Conservation (phyloP, 495 filamentous ascomycete genomes). For the Penicillium egyptiacum region DNA sequence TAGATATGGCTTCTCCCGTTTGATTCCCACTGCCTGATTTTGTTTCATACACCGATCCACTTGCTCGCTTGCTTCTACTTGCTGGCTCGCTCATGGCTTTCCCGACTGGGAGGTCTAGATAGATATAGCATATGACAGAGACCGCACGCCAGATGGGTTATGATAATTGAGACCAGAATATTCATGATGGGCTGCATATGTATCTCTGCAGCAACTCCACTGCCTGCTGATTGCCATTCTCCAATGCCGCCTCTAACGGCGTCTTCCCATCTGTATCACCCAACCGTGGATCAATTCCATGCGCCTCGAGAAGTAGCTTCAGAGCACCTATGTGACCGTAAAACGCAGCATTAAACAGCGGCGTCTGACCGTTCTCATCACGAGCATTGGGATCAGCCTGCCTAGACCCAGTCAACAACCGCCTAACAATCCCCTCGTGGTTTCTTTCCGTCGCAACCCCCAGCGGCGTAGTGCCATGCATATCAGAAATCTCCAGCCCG, state of each 20-base stretch:
- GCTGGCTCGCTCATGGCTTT: neutral
- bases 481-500: conserved; percentile 22
- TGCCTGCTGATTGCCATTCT: conserved; percentile 6
- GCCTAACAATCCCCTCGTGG: conserved; percentile 11
- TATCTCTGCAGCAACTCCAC: neutral
- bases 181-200: neutral
- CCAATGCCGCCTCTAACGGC: conserved; percentile 7
- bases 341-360: conserved; percentile 22
- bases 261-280: conserved; percentile 8
- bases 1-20: conserved; percentile 1
- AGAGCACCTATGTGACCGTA: conserved; percentile 22
- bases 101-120: conserved; percentile 4
- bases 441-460: conserved; percentile 15
- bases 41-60: conserved; percentile 2
- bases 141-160: conserved; percentile 1
- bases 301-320: conserved; percentile 16
- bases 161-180: neutral
- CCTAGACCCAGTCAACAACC: conserved; percentile 14
- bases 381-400: conserved; percentile 20
- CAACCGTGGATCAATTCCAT: conserved; percentile 13
- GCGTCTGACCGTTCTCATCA: conserved; percentile 23
- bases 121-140: neutral
- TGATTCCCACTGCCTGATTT: neutral
- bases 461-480: conserved; percentile 24
- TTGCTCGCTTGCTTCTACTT: conserved; percentile 1